Evolutionary conservation across 306 rosid genomes (phyloP), one percentile per base, ranked within the genome.

Genomic region (Macrotyloma uniflorum): DNA sequence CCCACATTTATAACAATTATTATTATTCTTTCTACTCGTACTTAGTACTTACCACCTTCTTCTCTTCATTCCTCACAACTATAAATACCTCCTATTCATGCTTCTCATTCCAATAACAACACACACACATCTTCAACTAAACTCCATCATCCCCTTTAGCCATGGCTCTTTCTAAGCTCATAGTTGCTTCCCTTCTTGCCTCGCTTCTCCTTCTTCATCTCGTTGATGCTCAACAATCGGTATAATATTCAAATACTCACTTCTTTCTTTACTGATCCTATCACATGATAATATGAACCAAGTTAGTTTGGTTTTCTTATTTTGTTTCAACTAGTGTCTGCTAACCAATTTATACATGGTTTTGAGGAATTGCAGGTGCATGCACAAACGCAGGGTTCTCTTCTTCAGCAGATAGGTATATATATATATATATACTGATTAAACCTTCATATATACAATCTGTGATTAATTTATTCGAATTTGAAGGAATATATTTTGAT

Each of bases 121-220:
- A 54, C 23, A 51, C 24, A 15, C 38, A 18, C 42, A 7, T 24
- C 47, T 57, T 23, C 6, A 12, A 5, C 5, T 7, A 47, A 20
- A 15, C 19, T 5, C 22, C 2, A 5, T 8, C 23, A 7, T 8
- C 32, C 2, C 18, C 30, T 70, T 3, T 28, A 70, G 5, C 33
- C 36, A 92, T 90, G 98, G 74, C 89, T 75, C 49, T 84, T 84
- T 76, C 90, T 23, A 90, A 87, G 80, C 65, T 74, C 79, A 47
- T 90, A 57, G 11, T 76, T 51, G 72, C 76, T 67, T 86, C 79
- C 9, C 85, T 89, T 79, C 82, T 93, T 54, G 54, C 81, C 24
- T 87, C 88, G 54, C 79, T 88, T 63, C 67, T 85, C 57, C 24
- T 85, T 16, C 74, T 86, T 61, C 87, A 70, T 38, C 72, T 82